Evolutionary conservation across 1,139 yeast species (phyloP), one percentile per base, ranked within the genome.

Genomic region (Scheffersomyces segobiensis): DNA sequence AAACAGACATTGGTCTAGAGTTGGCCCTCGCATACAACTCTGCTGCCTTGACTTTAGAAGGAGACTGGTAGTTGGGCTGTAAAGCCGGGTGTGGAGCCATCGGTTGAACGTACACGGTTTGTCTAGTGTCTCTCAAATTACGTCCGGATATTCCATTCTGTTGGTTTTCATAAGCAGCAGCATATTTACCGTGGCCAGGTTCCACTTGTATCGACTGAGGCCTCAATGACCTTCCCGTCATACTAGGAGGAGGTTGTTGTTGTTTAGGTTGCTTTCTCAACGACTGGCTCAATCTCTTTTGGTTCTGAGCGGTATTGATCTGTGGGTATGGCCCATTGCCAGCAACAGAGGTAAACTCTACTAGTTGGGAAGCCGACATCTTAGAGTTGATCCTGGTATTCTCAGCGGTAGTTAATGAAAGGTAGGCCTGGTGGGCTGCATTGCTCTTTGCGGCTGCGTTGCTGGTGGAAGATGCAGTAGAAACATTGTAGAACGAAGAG

Each of bases 331-430:
- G 52, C 10, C 49, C 54, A 46, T 55, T 51, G n/a, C 55, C 56
- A 46, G 52, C 20, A 19, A 46, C 56, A 21, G 46, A 20, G 32
- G 50, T 61, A 5, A 63, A 57, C 18, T 71, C 77, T 32, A 60
- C 63, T 62, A 78, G 69, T 54, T 76, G 76, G 3, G 79, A 71
- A 0, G 83, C 68, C 6, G 87, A 79, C 53, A 85, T 69, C 69
- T 85, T 83, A 0, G 93, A 88, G 70, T 89, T 89, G 58, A 88
- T 67, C 60, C 93, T 79, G 0, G 96, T 89, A 70, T 89, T 89
- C 67, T 89, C 93, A 0, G 93, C 93, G 0, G 96, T 89, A 0
- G 93, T 82, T 57, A 88, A 73, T 0, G 91, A 86, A 54, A 88
- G 70, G 64, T 88, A 88, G 0, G 89, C 93, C 61, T 82, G 84